These are phyloP conservation scores for Saururus chinensis DNA, from an alignment of 164 flowering plant species.

Conservation along the genomic window DNA sequence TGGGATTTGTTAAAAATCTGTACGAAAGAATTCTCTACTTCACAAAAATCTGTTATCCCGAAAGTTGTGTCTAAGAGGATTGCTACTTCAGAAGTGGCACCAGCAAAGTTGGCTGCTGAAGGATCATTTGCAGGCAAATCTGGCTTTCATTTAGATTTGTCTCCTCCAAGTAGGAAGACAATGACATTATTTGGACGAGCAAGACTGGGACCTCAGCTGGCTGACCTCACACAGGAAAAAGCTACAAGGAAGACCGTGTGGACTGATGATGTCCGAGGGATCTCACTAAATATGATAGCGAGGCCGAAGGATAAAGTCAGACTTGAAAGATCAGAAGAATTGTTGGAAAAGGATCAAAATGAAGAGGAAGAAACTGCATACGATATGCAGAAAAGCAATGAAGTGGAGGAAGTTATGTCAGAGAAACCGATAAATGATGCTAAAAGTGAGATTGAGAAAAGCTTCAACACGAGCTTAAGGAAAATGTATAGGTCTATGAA, in stretches of 20 bases:
- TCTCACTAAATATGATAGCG: slow-evolving; percentile 6
- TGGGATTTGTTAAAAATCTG: slow-evolving; percentile 56
- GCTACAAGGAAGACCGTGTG: slow-evolving; percentile 7
- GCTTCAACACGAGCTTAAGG: slow-evolving; percentile 29
- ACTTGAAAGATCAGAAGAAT: slow-evolving; percentile 5
- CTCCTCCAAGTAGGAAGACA: slow-evolving; percentile 35
- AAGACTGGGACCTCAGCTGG: slow-evolving; percentile 26
- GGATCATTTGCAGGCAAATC: slow-evolving; percentile 8
- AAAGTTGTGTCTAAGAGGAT: slow-evolving; percentile 9
- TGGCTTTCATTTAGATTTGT: slow-evolving; percentile 18
- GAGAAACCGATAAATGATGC: slow-evolving; percentile 8
- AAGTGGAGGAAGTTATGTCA: slow-evolving; percentile 7
- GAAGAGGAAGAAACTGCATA: slow-evolving; percentile 8
- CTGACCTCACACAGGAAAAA: slow-evolving; percentile 12
- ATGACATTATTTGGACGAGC: slow-evolving; percentile 81
- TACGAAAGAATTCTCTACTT: slow-evolving; percentile 13
- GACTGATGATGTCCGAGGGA: neutral
- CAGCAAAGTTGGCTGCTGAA: slow-evolving; percentile 10
- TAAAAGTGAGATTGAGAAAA: slow-evolving; percentile 4
- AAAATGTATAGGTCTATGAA: slow-evolving; percentile 68
- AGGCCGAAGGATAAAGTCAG: slow-evolving; percentile 6
- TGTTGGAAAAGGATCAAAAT: neutral
- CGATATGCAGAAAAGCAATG: slow-evolving; percentile 1
- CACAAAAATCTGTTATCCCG: slow-evolving; percentile 8
- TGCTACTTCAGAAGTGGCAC: slow-evolving; percentile 11